Evolutionary conservation across 805 yeast species (phyloP), one percentile per base, ranked within the genome.

Genomic region (Nakazawaea molendinolei): DNA sequence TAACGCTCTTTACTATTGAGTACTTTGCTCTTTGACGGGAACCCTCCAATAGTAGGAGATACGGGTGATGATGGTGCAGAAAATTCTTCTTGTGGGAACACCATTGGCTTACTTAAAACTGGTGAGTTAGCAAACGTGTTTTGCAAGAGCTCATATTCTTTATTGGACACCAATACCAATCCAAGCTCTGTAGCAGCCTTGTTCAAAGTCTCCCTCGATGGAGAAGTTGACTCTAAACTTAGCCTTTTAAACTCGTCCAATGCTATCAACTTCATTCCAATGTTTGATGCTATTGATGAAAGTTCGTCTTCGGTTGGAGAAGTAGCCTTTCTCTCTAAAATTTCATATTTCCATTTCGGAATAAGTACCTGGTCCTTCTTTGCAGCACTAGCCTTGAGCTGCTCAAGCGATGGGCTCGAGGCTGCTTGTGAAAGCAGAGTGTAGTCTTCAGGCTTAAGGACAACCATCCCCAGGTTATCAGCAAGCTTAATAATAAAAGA

Each of bases 1-100:
- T 56, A 60, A 36, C 49, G 56, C 14, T 56, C 58, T 38, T 59
- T 58, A 7, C 55, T 57, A 3, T 55, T 56, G 18, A 52, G 41
- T 28, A 60, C 61, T 36, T 57, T 60, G 2, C 33, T 36, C 25
- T 27, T 36, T n/a, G 22, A 25, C 23, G 23, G 23, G 10, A 22
- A 8, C 10, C 10, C 23, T 6, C 18, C 30, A 18, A 19, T n/a
- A 25, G 21, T 24, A 5, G 39, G 31, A 2, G 31, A 13, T 12
- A 45, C 17, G 13, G 46, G 41, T 2, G 43, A 32, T 8, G 42
- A 23, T 6, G 38, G 31, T 10, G 40, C 23, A 3, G 39, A 27
- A 13, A 28, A 12, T 14, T 41, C 18, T 30, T 36, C 43, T 18
- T 22, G 27, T 12, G 23, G 19, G 9, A 6, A 5, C 13, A 27